Evolutionary conservation across 2,329 filamentous ascomycete species (phyloP), one percentile per base, ranked within the genome.

Genomic region (Cladophialophora yegresii): DNA sequence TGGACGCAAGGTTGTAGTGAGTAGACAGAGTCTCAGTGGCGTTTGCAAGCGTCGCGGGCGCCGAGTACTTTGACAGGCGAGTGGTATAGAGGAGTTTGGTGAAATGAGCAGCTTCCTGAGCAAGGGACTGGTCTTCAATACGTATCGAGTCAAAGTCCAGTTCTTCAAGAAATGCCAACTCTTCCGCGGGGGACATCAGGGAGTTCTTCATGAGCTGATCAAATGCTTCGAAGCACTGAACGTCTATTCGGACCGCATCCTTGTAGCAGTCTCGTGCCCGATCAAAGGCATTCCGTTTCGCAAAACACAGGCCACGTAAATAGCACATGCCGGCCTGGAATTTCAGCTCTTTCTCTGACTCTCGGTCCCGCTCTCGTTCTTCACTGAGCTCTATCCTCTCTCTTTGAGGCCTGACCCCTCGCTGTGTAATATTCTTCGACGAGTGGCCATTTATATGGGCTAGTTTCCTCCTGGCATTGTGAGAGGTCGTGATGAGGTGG

Each of bases 281-380:
- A 75, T 99, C 95, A 72, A 98, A 98, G 28, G 93, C 91, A 77
- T 98, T 99, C 76, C 96, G 91, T 78, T 96, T 96, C 6, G 95
- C 93, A 75, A 92, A 97, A 81, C 96, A 98, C 56, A 96, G 84
- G 4, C 95, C 95, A 26, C 95, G 85, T 58, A 99, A 80, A 75
- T 96, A 96, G 79, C 95, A 99, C 93, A 99, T 99, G 73, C 90
- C 92, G 0, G 95, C 95, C 78, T 99, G 93, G 72, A 95, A 96
- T 65, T 91, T 89, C 64, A 96, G 82, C 74, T 89, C 91, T 49
- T 84, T 85, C 8, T 85, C 82, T 69, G 93, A 89, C 70, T 93
- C 91, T 60, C 86, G 77, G 59, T 87, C 85, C 62, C 85, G 78
- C 73, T 88, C 78, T 36, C 70, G 62, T 67, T 72, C 82, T 73